Conservation (phyloP, 192 early-diverging fungal species). For the Backusella sp. region DNA sequence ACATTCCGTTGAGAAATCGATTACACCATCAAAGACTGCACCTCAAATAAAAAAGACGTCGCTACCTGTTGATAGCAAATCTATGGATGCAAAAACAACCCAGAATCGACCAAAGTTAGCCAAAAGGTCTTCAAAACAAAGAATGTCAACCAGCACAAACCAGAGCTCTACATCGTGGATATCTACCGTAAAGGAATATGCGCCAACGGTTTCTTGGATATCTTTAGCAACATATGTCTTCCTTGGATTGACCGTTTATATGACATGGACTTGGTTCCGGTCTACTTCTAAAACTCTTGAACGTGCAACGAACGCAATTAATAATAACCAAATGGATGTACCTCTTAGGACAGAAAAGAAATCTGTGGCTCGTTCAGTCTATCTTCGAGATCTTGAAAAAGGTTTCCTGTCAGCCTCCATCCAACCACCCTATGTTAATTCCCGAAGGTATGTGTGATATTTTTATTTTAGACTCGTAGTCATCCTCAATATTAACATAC, state of each 20-base stretch:
- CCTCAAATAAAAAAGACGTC: neutral
- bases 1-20: neutral
- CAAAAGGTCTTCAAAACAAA: neutral
- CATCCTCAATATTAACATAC: neutral
- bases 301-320: neutral
- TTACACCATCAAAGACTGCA: neutral
- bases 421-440: constrained; percentile 18
- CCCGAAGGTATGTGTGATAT: constrained; percentile 12
- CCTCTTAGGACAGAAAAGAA: neutral
- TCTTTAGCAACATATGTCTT: neutral
- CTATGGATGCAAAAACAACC: neutral
- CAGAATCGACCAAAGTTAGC: neutral
- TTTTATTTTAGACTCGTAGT: neutral
- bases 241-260: neutral
- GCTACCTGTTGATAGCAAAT: neutral
- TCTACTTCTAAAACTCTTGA: constrained; percentile 4
- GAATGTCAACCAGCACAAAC: neutral
- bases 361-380: constrained; percentile 37
- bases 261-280: neutral
- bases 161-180: neutral
- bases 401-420: constrained; percentile 27
- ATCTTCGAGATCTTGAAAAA: constrained; percentile 48
- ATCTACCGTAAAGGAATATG: neutral
- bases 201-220: neutral
- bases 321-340: neutral